Evolutionary conservation across 805 yeast species (phyloP), one percentile per base, ranked within the genome.

Genomic region (Candida sithepensis): DNA sequence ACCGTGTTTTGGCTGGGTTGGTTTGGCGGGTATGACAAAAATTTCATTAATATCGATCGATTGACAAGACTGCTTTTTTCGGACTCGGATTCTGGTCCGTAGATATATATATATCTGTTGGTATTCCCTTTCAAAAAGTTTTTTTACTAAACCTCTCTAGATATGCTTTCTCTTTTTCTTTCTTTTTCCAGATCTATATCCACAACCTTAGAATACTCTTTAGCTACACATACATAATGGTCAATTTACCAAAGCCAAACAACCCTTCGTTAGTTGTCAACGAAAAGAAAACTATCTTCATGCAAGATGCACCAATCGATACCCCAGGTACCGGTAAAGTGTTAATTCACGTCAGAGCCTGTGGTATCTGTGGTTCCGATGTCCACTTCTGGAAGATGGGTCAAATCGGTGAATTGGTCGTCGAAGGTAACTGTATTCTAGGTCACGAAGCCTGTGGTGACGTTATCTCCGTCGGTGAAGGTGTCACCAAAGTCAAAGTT

Each of bases 321-420:
- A 41, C 41, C 19, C 72, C 72, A 16, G 70, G 66, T 10, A 55
- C 59, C 12, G 69, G 66, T 26, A 70, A 73, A 48, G 87, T 81
- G 22, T 60, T 79, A 18, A 74, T 82, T 39, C 82, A 78, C 58
- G 75, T 82, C 39, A 71, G 78, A 50, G 80, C 82, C 44, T 82
- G 87, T 7, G 90, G 90, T 23, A 84, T 84, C 54, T 85, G 90
- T 65, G 90, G 90, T 16, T 78, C 86, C 20, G 91, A 85, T 63
- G 72, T 83, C 50, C 89, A 84, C 61, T 82, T 81, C 67, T 81
- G 79, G 69, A 73, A 79, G 46, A 81, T 79, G 50, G 90, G 89
- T 41, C 74, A 71, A 48, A 82, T 83, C 50, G 88, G 82, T 24
- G 76, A 77, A 44, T 61, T 71, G 48, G 58, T 57, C 10, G 61